phyloP scores from a whole-genome alignment of 371 early-diverging fungal genomes.

The Fennellomyces sp. region DNA sequence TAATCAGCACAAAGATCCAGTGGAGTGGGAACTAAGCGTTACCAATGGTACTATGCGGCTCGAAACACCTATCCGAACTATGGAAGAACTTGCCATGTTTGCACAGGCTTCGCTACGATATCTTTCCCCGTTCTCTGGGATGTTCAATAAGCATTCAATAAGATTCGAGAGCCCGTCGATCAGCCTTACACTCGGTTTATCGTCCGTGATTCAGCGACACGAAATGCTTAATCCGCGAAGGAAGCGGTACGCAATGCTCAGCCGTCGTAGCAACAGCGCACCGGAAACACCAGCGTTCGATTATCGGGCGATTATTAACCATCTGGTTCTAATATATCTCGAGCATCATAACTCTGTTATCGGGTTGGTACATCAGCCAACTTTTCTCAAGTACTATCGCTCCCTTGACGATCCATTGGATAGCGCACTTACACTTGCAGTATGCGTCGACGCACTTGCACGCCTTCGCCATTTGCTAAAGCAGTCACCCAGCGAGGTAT shows the following conservation, averaged over 20 bases:
- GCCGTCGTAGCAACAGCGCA: background rate
- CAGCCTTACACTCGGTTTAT: background rate
- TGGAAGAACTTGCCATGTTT: background rate
- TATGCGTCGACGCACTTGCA: background rate
- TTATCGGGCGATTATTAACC: background rate
- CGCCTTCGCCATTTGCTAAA: background rate
- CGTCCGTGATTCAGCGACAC: background rate
- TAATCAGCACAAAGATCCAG: no score
- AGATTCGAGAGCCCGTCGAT: background rate
- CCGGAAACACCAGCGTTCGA: background rate
- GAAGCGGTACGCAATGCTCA: background rate
- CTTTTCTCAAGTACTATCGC: background rate
- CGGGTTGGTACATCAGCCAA: background rate
- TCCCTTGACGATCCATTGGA: background rate
- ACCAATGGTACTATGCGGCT: background rate
- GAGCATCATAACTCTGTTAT: background rate
- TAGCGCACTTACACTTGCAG: background rate
- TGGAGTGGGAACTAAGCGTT: background rate
- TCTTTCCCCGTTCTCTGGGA: background rate
- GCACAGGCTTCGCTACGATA: background rate
- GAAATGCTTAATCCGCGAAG: background rate
- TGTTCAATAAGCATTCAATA: background rate
- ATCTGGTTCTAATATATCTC: background rate
- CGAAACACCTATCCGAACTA: background rate
- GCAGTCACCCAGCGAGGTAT: background rate